Evolutionary conservation across 495 filamentous ascomycete genomes (phyloP), one percentile per base, ranked within the genome.

Genomic region (Eremomyces bilateralis): DNA sequence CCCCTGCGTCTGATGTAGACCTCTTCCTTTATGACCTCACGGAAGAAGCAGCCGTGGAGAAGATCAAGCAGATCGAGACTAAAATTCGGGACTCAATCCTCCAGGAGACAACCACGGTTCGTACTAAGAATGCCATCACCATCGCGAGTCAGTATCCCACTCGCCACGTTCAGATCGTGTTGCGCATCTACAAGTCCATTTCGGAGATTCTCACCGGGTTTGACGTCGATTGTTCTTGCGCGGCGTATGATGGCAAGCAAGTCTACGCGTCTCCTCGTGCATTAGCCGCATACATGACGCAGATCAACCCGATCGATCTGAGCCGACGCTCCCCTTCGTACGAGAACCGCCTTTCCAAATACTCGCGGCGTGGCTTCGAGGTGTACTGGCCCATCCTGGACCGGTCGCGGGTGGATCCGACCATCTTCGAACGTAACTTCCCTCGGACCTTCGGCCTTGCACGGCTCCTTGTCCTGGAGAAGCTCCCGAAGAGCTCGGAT

Each of bases 291-390:
- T 83, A 69, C 43, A 69, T 84, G 35, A 81, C 76, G 4, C 80
- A 90, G 55, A 61, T 61, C 37, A 90, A 90, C 44, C 69, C 67
- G 18, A 65, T 90, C 41, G 80, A 90, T 48, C 61, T 90, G 30
- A 71, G 66, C 4, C 65, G 80, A 3, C 69, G 80, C 11, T 83
- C 76, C 8, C 79, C 80, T 0, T 82, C 78, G 0, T 90, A 85
- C 45, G 80, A 90, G 45, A 84, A 76, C 41, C 73, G 80, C 5
- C 61, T 90, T n/a, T 80, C 76, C 3, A 90, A 90, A 50, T 90
- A 85, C 52, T 76, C 72, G 16, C 79, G 74, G 47, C 60, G 79
- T 10, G 76, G 77, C 2, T 90, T 90, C 36, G 80, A 90, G 47
- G 64, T 84, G 2, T 77, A 76, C 49, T 85, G 76, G 69, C 58